phyloP scores from a whole-genome alignment of 2,329 filamentous ascomycete genomes.

The Neopestalotiopsis sp. region DNA sequence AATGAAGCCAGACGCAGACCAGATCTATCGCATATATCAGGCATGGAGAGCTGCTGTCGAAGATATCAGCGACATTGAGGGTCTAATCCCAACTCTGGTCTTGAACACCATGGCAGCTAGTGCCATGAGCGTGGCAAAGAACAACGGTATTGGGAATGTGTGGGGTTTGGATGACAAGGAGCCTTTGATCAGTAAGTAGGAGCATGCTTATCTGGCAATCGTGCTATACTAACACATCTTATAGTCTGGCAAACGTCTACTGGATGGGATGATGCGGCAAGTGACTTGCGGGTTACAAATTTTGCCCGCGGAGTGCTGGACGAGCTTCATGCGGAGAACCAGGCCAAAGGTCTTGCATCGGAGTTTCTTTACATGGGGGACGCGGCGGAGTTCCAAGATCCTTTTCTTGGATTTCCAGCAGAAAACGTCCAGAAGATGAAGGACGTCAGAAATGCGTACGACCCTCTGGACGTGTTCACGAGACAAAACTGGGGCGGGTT shows the following conservation, averaged over 20 bases:
- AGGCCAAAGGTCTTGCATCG: conserved; percentile 33
- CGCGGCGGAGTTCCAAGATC: conserved; percentile 43
- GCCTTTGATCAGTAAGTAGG: too few relatives aligned
- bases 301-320: conserved; percentile 38
- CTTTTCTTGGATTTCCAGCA: conserved; percentile 36
- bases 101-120: too few relatives aligned
- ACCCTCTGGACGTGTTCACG: not conserved
- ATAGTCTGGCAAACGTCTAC: conserved; percentile 38
- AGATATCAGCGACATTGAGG: too few relatives aligned
- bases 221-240: not conserved
- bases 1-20: too few relatives aligned
- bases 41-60: too few relatives aligned
- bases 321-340: conserved; percentile 37
- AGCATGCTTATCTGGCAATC: too few relatives aligned
- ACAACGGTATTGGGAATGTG: too few relatives aligned
- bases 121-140: too few relatives aligned
- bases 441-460: conserved; percentile 23
- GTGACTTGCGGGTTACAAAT: conserved; percentile 41
- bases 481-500: not conserved
- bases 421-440: conserved; percentile 42
- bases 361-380: conserved; percentile 46
- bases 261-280: conserved; percentile 39
- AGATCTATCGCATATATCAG: too few relatives aligned
- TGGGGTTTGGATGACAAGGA: too few relatives aligned
- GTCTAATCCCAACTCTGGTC: too few relatives aligned